Percentiles rank a stretch among this genome's conserved stretches.
Conservation (phyloP, 2,329 filamentous ascomycete genomes). For the Hirsutella minnesotensis region DNA sequence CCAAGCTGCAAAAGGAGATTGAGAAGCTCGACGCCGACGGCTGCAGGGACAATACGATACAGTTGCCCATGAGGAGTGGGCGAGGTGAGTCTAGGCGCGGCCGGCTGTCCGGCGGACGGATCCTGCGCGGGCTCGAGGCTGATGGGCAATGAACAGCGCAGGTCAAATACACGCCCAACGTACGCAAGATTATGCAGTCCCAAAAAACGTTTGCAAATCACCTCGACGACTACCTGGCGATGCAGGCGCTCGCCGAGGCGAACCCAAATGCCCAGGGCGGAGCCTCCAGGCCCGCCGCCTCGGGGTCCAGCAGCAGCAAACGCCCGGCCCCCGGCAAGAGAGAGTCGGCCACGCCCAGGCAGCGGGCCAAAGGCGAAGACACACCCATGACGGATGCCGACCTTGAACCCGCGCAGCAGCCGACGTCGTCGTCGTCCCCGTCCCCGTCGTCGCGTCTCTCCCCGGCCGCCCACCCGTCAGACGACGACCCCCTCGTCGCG, state of each 20-base stretch:
- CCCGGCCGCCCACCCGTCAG: conserved; percentile 31
- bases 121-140: too few relatives aligned
- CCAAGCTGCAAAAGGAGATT: conserved; percentile 69
- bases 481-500: conserved; percentile 45
- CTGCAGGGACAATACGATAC: conserved; percentile 58
- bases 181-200: conserved; percentile 66
- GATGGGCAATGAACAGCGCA: conserved; percentile 14
- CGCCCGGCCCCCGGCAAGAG: conserved; percentile 14
- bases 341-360: conserved; percentile 6
- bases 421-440: conserved; percentile 13
- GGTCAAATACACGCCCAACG: conserved; percentile 53
- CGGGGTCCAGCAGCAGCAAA: conserved; percentile 16
- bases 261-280: conserved; percentile 17
- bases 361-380: conserved; percentile 14
- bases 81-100: conserved; percentile 25
- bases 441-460: conserved; percentile 8
- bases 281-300: conserved; percentile 14
- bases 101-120: too few relatives aligned
- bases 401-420: conserved; percentile 17
- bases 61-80: conserved; percentile 46
- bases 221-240: conserved; percentile 65
- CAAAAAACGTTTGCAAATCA: conserved; percentile 79
- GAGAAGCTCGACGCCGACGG: conserved; percentile 75
- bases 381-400: conserved; percentile 13
- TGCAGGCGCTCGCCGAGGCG: conserved; percentile 33